phyloP scores from a whole-genome alignment of 2,329 filamentous ascomycete species.

The Aspergillus awamori region DNA sequence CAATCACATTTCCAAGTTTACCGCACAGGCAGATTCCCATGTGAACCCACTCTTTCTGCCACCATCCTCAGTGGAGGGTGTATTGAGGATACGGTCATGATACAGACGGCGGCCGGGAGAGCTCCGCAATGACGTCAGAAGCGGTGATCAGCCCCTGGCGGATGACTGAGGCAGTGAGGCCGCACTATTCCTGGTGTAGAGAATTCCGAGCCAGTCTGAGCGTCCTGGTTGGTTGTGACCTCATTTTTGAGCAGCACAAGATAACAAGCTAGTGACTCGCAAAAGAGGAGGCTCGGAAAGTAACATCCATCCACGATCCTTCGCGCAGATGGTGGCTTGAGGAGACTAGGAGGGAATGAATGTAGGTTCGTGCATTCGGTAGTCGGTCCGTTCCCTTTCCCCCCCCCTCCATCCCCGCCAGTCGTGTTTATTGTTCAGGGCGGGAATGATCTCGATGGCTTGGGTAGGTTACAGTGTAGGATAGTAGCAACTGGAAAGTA shows the following conservation, averaged over 20 bases:
- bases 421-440: background rate
- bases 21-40: background rate
- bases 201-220: background rate
- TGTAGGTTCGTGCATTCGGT: background rate
- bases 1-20: background rate
- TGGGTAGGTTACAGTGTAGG: background rate
- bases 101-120: background rate
- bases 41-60: background rate
- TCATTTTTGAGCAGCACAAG: too few species aligned
- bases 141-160: conserved; percentile 9
- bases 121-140: conserved; percentile 11
- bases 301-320: background rate
- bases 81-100: background rate
- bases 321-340: background rate
- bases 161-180: conserved; percentile 11
- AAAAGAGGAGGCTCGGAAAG: background rate
- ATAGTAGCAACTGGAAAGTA: background rate
- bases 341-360: background rate
- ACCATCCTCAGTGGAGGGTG: background rate
- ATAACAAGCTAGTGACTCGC: too few species aligned
- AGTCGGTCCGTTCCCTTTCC: background rate
- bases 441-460: background rate
- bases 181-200: background rate
- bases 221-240: background rate
- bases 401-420: background rate